Evolutionary conservation across 2,329 filamentous ascomycete species (phyloP), one percentile per base, ranked within the genome.

Genomic region (Daldinia eschscholtzii): DNA sequence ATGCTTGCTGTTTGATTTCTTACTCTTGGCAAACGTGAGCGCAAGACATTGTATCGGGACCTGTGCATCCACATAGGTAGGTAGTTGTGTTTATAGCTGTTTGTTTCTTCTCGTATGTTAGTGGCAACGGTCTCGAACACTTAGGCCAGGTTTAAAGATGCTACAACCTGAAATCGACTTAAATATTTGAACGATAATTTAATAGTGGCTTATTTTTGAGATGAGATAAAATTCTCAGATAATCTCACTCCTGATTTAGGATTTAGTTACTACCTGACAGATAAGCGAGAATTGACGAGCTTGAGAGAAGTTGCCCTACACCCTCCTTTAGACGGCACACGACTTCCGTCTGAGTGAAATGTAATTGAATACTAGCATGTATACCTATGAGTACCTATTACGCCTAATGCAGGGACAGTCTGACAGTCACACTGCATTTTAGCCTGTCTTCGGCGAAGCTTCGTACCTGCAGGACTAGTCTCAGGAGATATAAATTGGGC

Each of bases 381-480:
- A 18, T 37, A 44, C 57, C 20, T 23, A 23, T 57, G 42, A 52
- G 30, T 64, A 28, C 20, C 20, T 23, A 23, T 1, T 41, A 57
- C 44, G 44, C 48, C 39, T 52, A 33, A 65, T 69, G 68, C 68
- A 71, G 65, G 65, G 57, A 39, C 59, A 48, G 44, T 64, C 65
- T 66, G 59, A 63, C 57, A 3, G 60, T 71, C 65, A 64, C 69
- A 69, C 57, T 64, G 63, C 60, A 62, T 64, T 65, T 71, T 71
- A 71, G 69, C 61, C 69, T 69, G 60, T 71, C 57, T 65, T 59
- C 37, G 57, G 52, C 39, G 37, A 52, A 53, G n/a, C 42, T n/a
- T 58, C 30, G 68, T 71, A 68, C 68, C 68, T 71, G 69, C 69
- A 71, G 61, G 59, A 70, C 60, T 68, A 70, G 59, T 33, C 44